phyloP scores from a whole-genome alignment of 2,329 filamentous ascomycete genomes.

The Colletotrichum coccodes region DNA sequence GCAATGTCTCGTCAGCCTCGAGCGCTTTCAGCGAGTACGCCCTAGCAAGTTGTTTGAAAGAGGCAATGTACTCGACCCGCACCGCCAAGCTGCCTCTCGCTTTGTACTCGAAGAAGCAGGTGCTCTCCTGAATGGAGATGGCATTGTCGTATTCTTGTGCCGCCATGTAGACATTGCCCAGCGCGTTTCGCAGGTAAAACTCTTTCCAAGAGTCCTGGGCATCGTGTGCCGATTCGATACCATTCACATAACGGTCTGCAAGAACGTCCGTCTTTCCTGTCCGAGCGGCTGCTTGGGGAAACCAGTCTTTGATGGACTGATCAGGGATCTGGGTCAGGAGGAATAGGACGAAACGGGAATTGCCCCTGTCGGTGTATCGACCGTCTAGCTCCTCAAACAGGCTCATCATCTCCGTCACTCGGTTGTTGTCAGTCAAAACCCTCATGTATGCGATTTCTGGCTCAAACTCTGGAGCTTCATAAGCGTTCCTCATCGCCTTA shows the following conservation, averaged over 20 bases:
- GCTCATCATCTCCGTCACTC: slow-evolving; percentile 46
- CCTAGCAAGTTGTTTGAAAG: slow-evolving; percentile 50
- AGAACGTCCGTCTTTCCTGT: slow-evolving; percentile 43
- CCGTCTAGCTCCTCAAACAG: slow-evolving; percentile 46
- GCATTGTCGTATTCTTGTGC: slow-evolving; percentile 46
- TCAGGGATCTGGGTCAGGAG: slow-evolving; percentile 46
- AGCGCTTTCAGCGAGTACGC: slow-evolving; percentile 42
- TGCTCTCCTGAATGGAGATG: slow-evolving; percentile 46
- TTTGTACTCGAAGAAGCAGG: slow-evolving; percentile 49
- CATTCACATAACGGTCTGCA: slow-evolving; percentile 41
- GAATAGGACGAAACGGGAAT: slow-evolving; percentile 45
- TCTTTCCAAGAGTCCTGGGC: slow-evolving; percentile 48
- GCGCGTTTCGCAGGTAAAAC: slow-evolving; percentile 49
- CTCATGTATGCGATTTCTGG: slow-evolving; percentile 49
- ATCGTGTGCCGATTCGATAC: slow-evolving; percentile 45
- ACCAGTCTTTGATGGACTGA: slow-evolving; percentile 48
- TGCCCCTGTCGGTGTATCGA: slow-evolving; percentile 38
- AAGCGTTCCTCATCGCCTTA: slow-evolving; percentile 45
- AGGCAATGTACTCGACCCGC: slow-evolving; percentile 49
- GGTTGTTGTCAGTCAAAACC: slow-evolving; percentile 48
- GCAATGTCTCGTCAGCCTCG: slow-evolving; percentile 14
- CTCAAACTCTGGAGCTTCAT: slow-evolving; percentile 46
- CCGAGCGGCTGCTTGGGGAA: slow-evolving; percentile 52
- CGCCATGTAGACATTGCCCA: slow-evolving; percentile 48
- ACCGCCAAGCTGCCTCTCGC: slow-evolving; percentile 51